phyloP scores from a whole-genome alignment of 2,329 filamentous ascomycete genomes.

The Diplodia scrobiculata region DNA sequence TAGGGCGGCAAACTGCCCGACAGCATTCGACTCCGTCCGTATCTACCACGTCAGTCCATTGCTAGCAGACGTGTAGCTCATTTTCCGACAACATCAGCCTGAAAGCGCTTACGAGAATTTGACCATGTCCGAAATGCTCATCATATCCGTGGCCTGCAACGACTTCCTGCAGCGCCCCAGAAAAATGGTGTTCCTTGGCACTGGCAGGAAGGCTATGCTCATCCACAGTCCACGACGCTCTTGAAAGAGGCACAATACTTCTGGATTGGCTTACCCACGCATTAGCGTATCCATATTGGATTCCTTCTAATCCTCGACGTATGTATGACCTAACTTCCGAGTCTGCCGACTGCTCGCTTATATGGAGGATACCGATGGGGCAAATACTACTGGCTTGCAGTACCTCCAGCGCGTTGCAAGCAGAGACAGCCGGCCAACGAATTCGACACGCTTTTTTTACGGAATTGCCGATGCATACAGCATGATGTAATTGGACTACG shows the following conservation, averaged over 20 bases:
- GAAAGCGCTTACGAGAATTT: no score
- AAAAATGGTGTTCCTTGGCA: slow-evolving; percentile 37
- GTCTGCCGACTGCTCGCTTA: neutral
- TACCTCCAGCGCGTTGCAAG: neutral
- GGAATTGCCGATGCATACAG: neutral
- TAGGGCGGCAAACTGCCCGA: neutral
- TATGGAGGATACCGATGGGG: neutral
- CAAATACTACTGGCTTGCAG: no score
- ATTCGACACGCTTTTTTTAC: neutral
- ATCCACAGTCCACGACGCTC: slow-evolving; percentile 39
- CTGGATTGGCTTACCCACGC: slow-evolving; percentile 31
- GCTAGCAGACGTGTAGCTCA: no score
- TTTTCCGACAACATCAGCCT: no score
- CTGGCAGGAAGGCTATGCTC: slow-evolving; percentile 37
- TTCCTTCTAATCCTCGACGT: neutral
- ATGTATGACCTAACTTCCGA: neutral
- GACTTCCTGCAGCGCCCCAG: slow-evolving; percentile 45
- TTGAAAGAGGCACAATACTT: slow-evolving; percentile 42
- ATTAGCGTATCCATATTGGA: neutral
- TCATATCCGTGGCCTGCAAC: slow-evolving; percentile 35
- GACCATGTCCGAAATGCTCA: no score
- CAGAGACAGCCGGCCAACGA: neutral
- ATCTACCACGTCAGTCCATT: slow-evolving; percentile 34
- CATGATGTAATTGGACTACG: neutral
- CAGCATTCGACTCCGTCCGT: neutral